Evolutionary conservation across 2,329 filamentous ascomycete genomes (phyloP).

Genomic region (Claviceps digitariae): DNA sequence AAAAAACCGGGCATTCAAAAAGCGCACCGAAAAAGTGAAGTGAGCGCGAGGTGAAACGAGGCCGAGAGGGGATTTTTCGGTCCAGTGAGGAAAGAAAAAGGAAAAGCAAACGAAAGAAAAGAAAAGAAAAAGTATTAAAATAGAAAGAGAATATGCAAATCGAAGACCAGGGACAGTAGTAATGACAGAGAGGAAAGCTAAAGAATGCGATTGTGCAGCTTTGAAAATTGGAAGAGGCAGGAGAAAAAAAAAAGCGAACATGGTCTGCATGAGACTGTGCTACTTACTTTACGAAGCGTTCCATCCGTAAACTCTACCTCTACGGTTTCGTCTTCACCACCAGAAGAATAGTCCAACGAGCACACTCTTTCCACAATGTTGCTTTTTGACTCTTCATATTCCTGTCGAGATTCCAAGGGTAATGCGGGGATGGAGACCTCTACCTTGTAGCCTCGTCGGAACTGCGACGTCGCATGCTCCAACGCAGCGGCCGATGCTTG

Average conservation of each 20-base stretch:
- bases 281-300: constrained; percentile 26
- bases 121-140: neutral
- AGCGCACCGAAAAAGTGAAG: neutral
- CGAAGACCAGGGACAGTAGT: neutral
- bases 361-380: constrained; percentile 24
- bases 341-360: constrained; percentile 14
- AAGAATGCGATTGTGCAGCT: neutral
- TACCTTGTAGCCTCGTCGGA: constrained; percentile 6
- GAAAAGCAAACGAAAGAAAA: too few relatives aligned
- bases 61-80: too few relatives aligned
- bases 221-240: too few relatives aligned
- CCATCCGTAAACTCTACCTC: constrained; percentile 33
- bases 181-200: too few relatives aligned
- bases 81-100: neutral
- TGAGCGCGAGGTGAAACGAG: neutral
- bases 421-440: constrained; percentile 20
- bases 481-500: neutral
- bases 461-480: neutral
- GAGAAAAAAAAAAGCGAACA: neutral
- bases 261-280: neutral
- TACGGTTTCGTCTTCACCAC: constrained; percentile 16
- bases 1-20: neutral
- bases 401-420: constrained; percentile 11
- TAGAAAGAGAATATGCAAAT: neutral
- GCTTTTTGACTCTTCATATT: constrained; percentile 21